Evolutionary conservation across 768 basidiomycete genomes (phyloP), one percentile per base, ranked within the genome.

Genomic region (Lyophyllum decastes): DNA sequence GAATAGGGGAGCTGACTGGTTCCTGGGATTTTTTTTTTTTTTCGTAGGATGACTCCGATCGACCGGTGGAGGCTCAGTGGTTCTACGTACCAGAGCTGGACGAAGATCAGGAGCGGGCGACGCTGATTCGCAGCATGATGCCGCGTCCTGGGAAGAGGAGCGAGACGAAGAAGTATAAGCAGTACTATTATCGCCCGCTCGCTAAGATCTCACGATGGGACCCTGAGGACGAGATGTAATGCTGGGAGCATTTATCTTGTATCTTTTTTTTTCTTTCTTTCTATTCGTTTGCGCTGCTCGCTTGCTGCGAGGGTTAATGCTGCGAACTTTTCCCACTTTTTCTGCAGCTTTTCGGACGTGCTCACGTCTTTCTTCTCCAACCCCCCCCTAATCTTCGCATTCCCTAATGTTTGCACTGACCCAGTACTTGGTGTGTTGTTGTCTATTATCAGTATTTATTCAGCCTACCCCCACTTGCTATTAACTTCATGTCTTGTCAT

Each of bases 121-220:
- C 75, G 62, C 70, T 90, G 58, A 82, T 92, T 55, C 71, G 76
- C 65, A 85, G 83, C 59, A 84, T 90, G 78, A 89, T 90, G 88
- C 88, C 88, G 1, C 82, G 88, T 14, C 81, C 85, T 21, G 88
- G 78, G 54, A 92, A 91, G 72, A 74, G 90, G 53, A 85, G 74
- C 47, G 88, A 84, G 72, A 92, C 89, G 69, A 91, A 88, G 80
- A 88, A 90, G 73, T 89, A 87, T 60, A 92, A 92, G 70, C 88
- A 90, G 69, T 93, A 93, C 73, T 93, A 92, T 72, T 92, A 86
- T 74, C 78, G 80, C 26, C 90, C 90, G 9, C 71, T 92, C 58
- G 86, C 75, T 27, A 91, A 88, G 73, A 85, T 88, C 22, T 82
- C 84, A 44, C 75, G 83, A 64, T 91, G 89, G 89, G 88, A 91